Evolutionary conservation across 306 rosid species (phyloP).

Genomic region (Adenanthera pavonina): DNA sequence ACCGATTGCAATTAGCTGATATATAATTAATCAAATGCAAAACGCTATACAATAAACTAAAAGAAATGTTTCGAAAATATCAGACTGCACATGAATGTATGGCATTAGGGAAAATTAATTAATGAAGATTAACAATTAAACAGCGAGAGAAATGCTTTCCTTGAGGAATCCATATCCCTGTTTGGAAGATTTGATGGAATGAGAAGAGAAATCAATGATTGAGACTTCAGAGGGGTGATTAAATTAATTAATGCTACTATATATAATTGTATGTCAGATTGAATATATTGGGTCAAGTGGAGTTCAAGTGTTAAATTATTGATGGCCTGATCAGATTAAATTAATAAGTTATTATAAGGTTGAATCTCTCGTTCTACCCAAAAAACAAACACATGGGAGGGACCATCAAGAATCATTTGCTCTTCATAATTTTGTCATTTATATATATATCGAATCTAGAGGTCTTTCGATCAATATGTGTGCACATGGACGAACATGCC

Average conservation of each 20-base stretch:
- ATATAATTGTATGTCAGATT: conserved; percentile 19
- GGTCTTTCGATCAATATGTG: conserved; percentile 50
- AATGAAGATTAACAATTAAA: conserved; percentile 9
- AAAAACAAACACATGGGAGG: conserved; percentile 56
- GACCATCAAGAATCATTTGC: conserved; percentile 52
- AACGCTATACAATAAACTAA: neutral
- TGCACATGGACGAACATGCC: conserved; percentile 83
- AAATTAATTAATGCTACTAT: conserved; percentile 1
- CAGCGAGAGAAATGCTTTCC: conserved; percentile 30
- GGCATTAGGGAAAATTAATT: conserved; percentile 12
- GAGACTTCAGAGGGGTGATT: conserved; percentile 28
- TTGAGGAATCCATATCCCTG: conserved; percentile 50
- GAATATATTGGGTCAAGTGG: conserved; percentile 44
- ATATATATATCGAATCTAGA: neutral
- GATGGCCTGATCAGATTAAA: conserved; percentile 37
- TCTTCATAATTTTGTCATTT: conserved; percentile 32
- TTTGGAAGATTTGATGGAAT: conserved; percentile 43
- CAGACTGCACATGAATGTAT: conserved; percentile 45
- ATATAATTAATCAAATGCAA: conserved; percentile 19
- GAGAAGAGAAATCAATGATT: conserved; percentile 42
- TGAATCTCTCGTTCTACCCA: conserved; percentile 32
- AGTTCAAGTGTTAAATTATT: conserved; percentile 47
- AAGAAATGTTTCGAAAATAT: conserved; percentile 6
- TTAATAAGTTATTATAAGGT: conserved; percentile 19
- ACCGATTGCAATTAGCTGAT: conserved; percentile 13